These are phyloP conservation scores for Vicia sativa DNA, from an alignment of 306 rosid species.

Conservation along the genomic window DNA sequence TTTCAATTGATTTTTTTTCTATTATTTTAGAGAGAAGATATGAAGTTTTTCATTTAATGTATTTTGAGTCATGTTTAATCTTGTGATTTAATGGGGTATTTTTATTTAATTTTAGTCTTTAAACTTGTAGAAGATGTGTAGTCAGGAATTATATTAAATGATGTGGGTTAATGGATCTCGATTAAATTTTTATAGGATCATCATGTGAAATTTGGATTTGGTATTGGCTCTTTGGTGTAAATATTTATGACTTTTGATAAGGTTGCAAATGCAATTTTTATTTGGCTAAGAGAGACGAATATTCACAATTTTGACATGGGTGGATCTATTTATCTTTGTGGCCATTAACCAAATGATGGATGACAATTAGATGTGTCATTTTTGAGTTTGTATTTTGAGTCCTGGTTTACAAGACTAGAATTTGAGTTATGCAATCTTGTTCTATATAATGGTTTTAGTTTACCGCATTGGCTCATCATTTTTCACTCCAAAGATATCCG, in stretches of 20 bases:
- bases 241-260: neutral
- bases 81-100: neutral
- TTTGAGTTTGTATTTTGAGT: neutral
- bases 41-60: neutral
- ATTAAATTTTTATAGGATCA: neutral
- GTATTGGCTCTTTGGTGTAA: neutral
- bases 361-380: neutral
- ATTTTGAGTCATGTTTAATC: slow-evolving; percentile 1
- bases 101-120: too few species aligned
- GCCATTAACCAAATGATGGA: neutral
- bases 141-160: neutral
- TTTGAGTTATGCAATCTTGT: neutral
- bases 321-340: neutral
- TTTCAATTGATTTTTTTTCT: neutral
- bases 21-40: neutral
- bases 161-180: neutral
- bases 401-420: neutral
- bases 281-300: neutral
- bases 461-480: neutral
- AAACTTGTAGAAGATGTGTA: too few species aligned
- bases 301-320: slow-evolving; percentile 3
- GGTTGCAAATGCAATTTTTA: neutral
- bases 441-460: neutral
- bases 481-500: neutral
- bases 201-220: neutral